Base-by-base conservation (phyloP, 2,329 filamentous ascomycete species). In the Aspergillus calidoustus region DNA sequence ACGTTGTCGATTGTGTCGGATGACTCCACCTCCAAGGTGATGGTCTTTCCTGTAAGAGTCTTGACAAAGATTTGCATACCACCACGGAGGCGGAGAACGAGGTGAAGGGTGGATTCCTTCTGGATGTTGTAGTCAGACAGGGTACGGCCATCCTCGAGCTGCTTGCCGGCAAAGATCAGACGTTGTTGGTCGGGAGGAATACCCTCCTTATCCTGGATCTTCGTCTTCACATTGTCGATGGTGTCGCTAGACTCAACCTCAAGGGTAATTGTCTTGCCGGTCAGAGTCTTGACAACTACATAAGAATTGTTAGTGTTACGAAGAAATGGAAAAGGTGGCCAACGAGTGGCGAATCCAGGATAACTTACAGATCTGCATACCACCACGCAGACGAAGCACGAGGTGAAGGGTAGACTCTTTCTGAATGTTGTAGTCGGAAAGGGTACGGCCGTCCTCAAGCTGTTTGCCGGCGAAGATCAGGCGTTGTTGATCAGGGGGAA, bases 201-300 rank as follows among this genome's bases (percentile, higher is more conserved):
- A 28, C 93, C 93, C 80, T 97, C 93, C 87, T 97, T 97, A 75
- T 97, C 93, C 80, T 97, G 93, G 48, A 97, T 97, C 87, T 97
- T 97, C 54, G 86, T 88, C 88, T 97, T 97, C 44, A 97, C 93
- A 65, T 97, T 97, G 84, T 97, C 93, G 79, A 96, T 96, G 46
- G 93, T 96, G 72, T 96, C 93, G 0, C 88, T 91, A 17, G 84
- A 87, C 76, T 89, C 87, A 7, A 89, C 87, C 77, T 89, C 86
- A 7, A 89, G 78, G 31, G 86, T 89, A 76, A 89, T 89, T 65
- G 86, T 89, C 82, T 89, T 86, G 66, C 84, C 84, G 50, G 84
- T 86, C 38, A 86, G 73, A 19, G 84, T 86, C 80, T 86, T 86
- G 68, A 86, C 84, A 70, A 86, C 80, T 79, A 66, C 73, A 68